Conservation (phyloP, 768 basidiomycete species). For the Multifurca ochricompacta region DNA sequence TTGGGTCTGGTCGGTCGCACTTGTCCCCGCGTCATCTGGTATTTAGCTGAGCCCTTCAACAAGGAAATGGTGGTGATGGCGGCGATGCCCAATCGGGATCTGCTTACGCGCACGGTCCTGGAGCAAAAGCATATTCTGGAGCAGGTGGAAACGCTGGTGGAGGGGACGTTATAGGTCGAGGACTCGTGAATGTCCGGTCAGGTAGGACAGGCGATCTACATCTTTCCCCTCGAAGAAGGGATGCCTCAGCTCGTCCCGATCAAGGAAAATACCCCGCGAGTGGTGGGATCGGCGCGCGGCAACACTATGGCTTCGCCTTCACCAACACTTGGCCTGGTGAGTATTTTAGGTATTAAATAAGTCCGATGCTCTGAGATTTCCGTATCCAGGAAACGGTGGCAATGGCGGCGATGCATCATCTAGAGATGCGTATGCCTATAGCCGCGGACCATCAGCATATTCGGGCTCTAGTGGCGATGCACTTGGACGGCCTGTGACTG, state of each 20-base stretch:
- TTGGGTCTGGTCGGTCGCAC: constrained; percentile 17
- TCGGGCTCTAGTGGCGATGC: constrained; percentile 6
- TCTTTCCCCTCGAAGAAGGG: not conserved
- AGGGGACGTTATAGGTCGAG: constrained; percentile 7
- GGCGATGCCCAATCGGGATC: constrained; percentile 14
- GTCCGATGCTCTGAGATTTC: not conserved
- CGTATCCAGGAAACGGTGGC: constrained; percentile 7
- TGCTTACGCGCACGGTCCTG: constrained; percentile 3
- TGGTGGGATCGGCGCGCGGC: not conserved
- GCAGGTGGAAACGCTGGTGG: constrained; percentile 10
- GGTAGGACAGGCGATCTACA: not conserved
- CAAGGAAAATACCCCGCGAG: not conserved
- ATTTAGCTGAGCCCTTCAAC: not conserved
- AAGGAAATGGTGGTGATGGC: constrained; percentile 21
- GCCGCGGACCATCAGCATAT: not conserved
- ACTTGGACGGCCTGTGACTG: not conserved
- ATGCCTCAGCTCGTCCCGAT: not conserved
- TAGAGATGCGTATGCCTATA: constrained; percentile 4
- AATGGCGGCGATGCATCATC: constrained; percentile 9
- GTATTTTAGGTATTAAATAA: not conserved
- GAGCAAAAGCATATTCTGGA: constrained; percentile 13
- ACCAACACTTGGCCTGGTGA: constrained; percentile 4
- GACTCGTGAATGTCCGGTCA: not conserved
- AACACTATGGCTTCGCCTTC: not conserved
- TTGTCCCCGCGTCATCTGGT: not conserved